These are phyloP conservation scores for Dorcoceras hygrometricum DNA, from an alignment of 257 asterid species.

Conservation along the genomic window DNA sequence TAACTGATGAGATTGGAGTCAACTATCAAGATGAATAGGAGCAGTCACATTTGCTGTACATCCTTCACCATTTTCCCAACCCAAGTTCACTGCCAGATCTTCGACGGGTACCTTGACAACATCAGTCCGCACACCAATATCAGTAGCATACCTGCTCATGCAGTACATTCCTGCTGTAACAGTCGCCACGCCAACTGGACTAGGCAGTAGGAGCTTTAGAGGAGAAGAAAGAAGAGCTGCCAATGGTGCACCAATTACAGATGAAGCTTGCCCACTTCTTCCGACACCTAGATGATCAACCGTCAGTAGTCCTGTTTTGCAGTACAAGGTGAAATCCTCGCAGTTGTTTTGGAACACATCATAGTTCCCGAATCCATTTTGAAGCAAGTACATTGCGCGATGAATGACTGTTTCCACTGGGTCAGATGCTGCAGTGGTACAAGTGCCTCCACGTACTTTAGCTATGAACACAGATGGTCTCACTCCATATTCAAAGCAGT, in stretches of 20 bases:
- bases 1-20: conserved; percentile 26
- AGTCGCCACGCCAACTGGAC: conserved; percentile 76
- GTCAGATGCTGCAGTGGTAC: conserved; percentile 86
- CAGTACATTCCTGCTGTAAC: conserved; percentile 92
- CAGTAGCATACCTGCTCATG: conserved; percentile 83
- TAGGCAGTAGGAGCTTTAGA: conserved; percentile 70
- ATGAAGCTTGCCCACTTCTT: conserved; percentile 90
- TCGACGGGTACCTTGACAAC: conserved; percentile 81
- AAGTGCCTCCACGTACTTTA: conserved; percentile 88
- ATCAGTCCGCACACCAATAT: conserved; percentile 78
- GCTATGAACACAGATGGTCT: conserved; percentile 67
- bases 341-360: conserved; percentile 88
- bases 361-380: conserved; percentile 80
- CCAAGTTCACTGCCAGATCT: conserved; percentile 69
- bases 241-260: conserved; percentile 83
- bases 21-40: conserved; percentile 28
- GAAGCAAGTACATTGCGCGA: conserved; percentile 86
- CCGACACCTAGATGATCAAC: conserved; percentile 76
- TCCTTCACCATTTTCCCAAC: conserved; percentile 47
- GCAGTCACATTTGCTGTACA: conserved; percentile 27
- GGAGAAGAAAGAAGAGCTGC: conserved; percentile 90
- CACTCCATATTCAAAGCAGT: conserved; percentile 72
- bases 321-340: conserved; percentile 89
- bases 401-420: conserved; percentile 51
- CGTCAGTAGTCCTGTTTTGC: conserved; percentile 87